Evolutionary conservation across 176 grass and related monocot genomes (phyloP), one percentile per base, ranked within the genome.

Genomic region (Phoenix dactylifera): DNA sequence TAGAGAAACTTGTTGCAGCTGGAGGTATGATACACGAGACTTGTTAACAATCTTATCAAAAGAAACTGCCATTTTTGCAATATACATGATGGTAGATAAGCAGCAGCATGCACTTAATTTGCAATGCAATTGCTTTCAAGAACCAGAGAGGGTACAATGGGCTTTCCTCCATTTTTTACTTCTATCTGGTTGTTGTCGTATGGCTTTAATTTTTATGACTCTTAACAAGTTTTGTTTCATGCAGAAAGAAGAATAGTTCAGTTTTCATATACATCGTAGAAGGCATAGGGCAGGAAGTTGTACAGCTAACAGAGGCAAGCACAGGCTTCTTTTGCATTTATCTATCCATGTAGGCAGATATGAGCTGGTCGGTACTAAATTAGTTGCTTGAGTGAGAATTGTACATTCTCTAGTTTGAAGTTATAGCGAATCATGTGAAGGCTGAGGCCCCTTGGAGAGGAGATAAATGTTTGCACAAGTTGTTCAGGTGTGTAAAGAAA

Each of bases 281-380:
- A 50, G 67, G 68, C 71, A 52, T 24, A 58, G 54, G 39, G 60
- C 54, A 55, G 58, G 68, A 65, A 77, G 82, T 75, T 91, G 88
- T 91, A 91, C 84, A 86, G 79, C 82, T 80, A 86, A 87, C 75
- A 83, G 79, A 82, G 80, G 74, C 70, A 73, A 87, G 65, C 61
- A 49, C 73, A 57, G 64, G 26, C 67, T 53, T 56, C 54, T 80
- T 74, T 67, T 74, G 75, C 75, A 73, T 69, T 48, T 64, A 65
- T 68, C 79, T 32, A 73, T 59, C 77, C 75, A 60, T 56, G 51
- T 50, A 28, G 59, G 64, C 55, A 71, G 58, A 58, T 66, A 77
- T 63, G 68, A 78, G 63, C 55, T 59, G 64, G 64, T 66, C 20
- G 60, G 64, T 72, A 83, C 79, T 73, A 82, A 80, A 61, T 50